Conservation (phyloP, 306 rosid species). For the Lathyrus tuberosus region DNA sequence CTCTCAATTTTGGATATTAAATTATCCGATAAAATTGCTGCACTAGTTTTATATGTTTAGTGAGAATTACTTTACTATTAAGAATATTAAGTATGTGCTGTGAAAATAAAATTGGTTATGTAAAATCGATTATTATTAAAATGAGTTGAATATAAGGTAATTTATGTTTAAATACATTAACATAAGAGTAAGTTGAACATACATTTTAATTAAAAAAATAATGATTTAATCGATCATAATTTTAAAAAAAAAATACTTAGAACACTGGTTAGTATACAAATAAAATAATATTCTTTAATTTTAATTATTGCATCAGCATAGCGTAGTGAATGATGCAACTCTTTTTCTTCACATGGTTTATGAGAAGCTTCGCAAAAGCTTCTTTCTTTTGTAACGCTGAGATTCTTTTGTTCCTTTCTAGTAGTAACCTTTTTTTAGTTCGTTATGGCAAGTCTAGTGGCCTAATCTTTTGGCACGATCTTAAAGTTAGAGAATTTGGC, state of each 20-base stretch:
- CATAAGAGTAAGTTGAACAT: no score
- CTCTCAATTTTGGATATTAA: slow-evolving; percentile 3
- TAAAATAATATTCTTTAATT: not conserved
- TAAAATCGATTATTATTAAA: no score
- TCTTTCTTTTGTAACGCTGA: not conserved
- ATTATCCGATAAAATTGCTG: not conserved
- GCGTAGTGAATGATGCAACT: slow-evolving; percentile 23
- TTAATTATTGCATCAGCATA: not conserved
- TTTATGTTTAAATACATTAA: no score
- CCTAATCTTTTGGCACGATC: slow-evolving; percentile 22
- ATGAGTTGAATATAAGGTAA: no score
- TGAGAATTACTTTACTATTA: no score
- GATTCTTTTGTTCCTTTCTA: not conserved
- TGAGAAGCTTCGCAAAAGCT: slow-evolving; percentile 19
- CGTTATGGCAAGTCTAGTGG: not conserved
- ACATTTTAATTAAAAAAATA: no score
- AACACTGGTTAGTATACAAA: no score
- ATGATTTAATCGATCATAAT: no score
- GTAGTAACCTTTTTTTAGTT: not conserved
- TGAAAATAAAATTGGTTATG: no score
- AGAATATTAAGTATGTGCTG: no score
- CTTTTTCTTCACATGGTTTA: slow-evolving; percentile 18
- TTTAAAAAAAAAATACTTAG: no score
- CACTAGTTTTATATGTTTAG: not conserved
- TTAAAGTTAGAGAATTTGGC: slow-evolving; percentile 17